A percentile compares a stretch with the other conserved stretches of the same genome.
These are phyloP conservation scores for Silene uniflora DNA, from an alignment of 148 eudicot species.

Conservation along the genomic window DNA sequence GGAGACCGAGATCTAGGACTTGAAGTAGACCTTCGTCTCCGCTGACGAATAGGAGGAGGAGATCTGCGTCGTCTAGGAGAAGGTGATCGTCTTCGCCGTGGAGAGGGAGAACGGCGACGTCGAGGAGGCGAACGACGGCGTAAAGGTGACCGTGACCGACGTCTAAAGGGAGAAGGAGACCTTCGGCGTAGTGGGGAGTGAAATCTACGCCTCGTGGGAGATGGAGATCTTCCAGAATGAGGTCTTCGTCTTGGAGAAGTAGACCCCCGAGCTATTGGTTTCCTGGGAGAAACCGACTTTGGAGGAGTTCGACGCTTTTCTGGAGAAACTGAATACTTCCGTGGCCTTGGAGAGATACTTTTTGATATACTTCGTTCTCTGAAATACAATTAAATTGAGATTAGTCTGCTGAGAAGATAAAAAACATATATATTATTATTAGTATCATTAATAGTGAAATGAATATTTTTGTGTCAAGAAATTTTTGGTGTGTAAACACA, in stretches of 20 bases:
- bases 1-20: conserved; percentile 41
- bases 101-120: conserved; percentile 36
- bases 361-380: conserved; percentile 63
- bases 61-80: conserved; percentile 42
- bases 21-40: conserved; percentile 31
- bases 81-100: conserved; percentile 33
- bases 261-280: conserved; percentile 38
- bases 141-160: conserved; percentile 31
- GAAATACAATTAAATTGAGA: conserved; percentile 10
- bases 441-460: no score
- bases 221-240: conserved; percentile 37
- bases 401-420: background rate
- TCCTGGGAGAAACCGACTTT: conserved; percentile 56
- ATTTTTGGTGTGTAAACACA: no score
- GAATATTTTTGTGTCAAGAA: no score
- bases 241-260: conserved; percentile 35
- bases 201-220: conserved; percentile 37
- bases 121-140: conserved; percentile 32
- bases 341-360: conserved; percentile 53
- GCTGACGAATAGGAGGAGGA: conserved; percentile 33
- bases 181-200: conserved; percentile 35
- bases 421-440: no score
- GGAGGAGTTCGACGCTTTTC: conserved; percentile 41
- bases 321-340: conserved; percentile 56
- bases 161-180: conserved; percentile 32